A percentile compares a stretch with the other conserved stretches of the same genome.
These are phyloP conservation scores for Decorospora gaudefroyi DNA, from an alignment of 2,329 filamentous ascomycete genomes.

Conservation along the genomic window DNA sequence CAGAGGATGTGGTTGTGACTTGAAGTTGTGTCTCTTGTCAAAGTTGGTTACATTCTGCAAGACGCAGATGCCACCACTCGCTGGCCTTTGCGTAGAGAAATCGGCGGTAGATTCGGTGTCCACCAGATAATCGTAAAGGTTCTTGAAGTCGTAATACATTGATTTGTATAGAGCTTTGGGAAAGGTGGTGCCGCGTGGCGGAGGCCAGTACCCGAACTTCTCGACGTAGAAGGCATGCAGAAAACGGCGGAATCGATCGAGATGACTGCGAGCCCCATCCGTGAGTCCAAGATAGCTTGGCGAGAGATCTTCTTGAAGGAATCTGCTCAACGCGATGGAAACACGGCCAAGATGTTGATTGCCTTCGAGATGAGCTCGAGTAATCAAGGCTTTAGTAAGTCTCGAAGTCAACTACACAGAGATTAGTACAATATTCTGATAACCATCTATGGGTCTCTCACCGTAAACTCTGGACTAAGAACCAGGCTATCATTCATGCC, in stretches of 20 bases:
- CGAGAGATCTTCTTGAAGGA: slow-evolving; percentile 73
- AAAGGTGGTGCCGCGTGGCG: slow-evolving; percentile 58
- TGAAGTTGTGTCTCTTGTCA: slow-evolving; percentile 63
- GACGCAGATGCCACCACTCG: slow-evolving; percentile 70
- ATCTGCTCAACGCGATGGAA: slow-evolving; percentile 63
- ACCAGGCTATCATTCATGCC: slow-evolving; percentile 71
- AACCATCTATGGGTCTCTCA: slow-evolving; percentile 46
- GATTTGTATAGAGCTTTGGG: slow-evolving; percentile 62
- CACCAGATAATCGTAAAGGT: slow-evolving; percentile 71
- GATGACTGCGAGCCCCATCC: slow-evolving; percentile 64
- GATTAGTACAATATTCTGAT: slow-evolving; percentile 8
- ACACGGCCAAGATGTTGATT: slow-evolving; percentile 65
- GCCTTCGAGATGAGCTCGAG: slow-evolving; percentile 66
- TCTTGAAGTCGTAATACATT: slow-evolving; percentile 72
- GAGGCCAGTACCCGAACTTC: slow-evolving; percentile 74
- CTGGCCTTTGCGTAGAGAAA: slow-evolving; percentile 58
- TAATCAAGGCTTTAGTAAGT: slow-evolving; percentile 67
- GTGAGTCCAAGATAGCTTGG: slow-evolving; percentile 68
- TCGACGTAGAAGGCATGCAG: slow-evolving; percentile 68
- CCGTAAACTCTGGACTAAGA: slow-evolving; percentile 63
- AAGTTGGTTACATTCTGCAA: slow-evolving; percentile 70
- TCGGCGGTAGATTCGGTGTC: slow-evolving; percentile 61
- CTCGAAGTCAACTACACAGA: slow-evolving; percentile 47
- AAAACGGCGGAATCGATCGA: slow-evolving; percentile 73
- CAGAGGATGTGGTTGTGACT: slow-evolving; percentile 65